Conservation (phyloP, 2,329 filamentous ascomycete genomes). For the Trichophyton schoenleinii region DNA sequence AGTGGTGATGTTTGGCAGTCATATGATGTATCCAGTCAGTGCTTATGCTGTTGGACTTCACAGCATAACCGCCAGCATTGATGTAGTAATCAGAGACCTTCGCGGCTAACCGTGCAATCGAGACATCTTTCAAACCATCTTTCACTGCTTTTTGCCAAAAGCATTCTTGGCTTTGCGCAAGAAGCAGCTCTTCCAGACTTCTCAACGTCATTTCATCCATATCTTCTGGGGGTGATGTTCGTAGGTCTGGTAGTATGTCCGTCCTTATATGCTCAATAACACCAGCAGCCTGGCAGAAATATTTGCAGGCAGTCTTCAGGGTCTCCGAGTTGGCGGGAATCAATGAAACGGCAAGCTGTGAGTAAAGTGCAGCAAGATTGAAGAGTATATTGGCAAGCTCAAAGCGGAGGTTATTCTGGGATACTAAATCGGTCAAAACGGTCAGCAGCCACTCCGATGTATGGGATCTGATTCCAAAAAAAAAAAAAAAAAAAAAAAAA, state of each 20-base stretch:
- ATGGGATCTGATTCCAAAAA: slow-evolving; percentile 2
- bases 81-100: slow-evolving; percentile 86
- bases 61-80: slow-evolving; percentile 67
- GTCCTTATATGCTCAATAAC: slow-evolving; percentile 67
- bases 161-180: slow-evolving; percentile 92
- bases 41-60: slow-evolving; percentile 79
- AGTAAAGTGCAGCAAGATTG: slow-evolving; percentile 88
- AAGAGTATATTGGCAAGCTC: slow-evolving; percentile 87
- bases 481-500: no score
- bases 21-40: slow-evolving; percentile 97
- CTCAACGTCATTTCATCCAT: slow-evolving; percentile 86
- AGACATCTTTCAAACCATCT: slow-evolving; percentile 81
- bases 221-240: slow-evolving; percentile 76
- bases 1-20: slow-evolving; percentile 93
- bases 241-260: slow-evolving; percentile 67
- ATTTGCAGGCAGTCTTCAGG: slow-evolving; percentile 75
- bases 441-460: background rate
- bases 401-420: slow-evolving; percentile 57
- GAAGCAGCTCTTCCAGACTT: slow-evolving; percentile 66
- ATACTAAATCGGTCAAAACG: slow-evolving; percentile 25
- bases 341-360: slow-evolving; percentile 71
- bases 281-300: slow-evolving; percentile 78
- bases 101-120: slow-evolving; percentile 81
- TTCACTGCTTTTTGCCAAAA: slow-evolving; percentile 97
- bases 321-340: slow-evolving; percentile 70